Evolutionary conservation across 495 filamentous ascomycete species (phyloP), one percentile per base, ranked within the genome.

Genomic region (Trichodelitschia bisporula): DNA sequence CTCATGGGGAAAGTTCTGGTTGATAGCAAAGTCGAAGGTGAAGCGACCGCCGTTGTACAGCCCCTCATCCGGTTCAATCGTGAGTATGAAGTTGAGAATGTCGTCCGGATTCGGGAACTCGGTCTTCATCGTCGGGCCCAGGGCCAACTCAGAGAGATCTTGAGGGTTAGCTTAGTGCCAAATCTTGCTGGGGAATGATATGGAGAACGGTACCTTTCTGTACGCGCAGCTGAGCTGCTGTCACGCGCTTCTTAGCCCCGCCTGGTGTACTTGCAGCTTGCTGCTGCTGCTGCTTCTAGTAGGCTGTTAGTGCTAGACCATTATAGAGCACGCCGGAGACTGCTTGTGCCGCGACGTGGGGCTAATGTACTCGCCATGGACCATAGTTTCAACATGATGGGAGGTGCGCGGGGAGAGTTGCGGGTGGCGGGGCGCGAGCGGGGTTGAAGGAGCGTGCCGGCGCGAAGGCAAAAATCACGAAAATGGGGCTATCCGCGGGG

Each of bases 301-400:
- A 11, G 11, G 15, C 15, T 5, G 38, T 45, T 18, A 45, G 42
- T 23, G 16, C 21, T 3, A 2, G n/a, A n/a, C n/a, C 17, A 23
- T 10, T 26, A 2, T 27, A 28, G 20, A 21, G 27, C n/a, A 3
- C 12, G 11, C 4, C 24, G 10, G 26, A 15, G 11, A 25, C 21
- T 4, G 8, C 18, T 9, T 9, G 10, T 20, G 18, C 29, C 18
- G n/a, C 18, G 15, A n/a, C 4, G 16, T 33, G 10, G 4, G 37
- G 18, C 25, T 19, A 15, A 4, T 31, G 19, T 25, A 25, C 66
- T 27, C 59, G 90, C 83, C 83, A 97, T 92, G 50, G 82, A 90
- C 86, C 86, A 97, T 61, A 97, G 91, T 54, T 97, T 97, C 59
- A 93, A 61, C 86, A 97, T 97, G 42, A 53, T 79, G 67, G 35